Percentiles rank a stretch among this genome's conserved stretches.
These are phyloP conservation scores for Trichoderma koningii DNA, from an alignment of 2,329 filamentous ascomycete genomes.

Conservation along the genomic window DNA sequence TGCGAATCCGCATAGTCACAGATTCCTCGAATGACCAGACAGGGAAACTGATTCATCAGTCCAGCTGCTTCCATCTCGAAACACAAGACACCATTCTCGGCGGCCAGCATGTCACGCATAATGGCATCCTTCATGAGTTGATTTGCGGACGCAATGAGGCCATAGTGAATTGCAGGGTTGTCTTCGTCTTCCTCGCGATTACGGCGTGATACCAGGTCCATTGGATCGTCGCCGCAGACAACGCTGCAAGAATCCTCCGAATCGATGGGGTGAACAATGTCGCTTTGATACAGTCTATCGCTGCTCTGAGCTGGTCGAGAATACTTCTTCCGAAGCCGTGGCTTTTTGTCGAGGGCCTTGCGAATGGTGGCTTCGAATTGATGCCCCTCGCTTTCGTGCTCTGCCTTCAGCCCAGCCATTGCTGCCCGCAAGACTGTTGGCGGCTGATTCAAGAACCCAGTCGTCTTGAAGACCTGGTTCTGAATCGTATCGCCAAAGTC, in stretches of 20 bases:
- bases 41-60: slow-evolving; percentile 4
- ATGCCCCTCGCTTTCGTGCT: background rate
- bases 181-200: background rate
- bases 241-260: background rate
- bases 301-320: background rate
- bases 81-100: background rate
- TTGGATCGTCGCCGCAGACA: background rate
- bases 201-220: background rate
- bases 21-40: background rate
- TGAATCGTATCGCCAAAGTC: slow-evolving; percentile 1
- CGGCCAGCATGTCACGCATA: background rate
- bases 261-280: background rate
- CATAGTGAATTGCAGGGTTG: slow-evolving; percentile 1
- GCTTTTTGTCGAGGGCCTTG: background rate
- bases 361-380: background rate
- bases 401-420: background rate
- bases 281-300: background rate
- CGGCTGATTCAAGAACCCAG: background rate
- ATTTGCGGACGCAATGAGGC: slow-evolving; percentile 2
- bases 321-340: background rate
- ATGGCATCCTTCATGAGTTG: slow-evolving; percentile 1
- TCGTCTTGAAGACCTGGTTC: background rate
- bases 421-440: background rate
- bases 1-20: slow-evolving; percentile 6
- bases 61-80: slow-evolving; percentile 7